A percentile compares a stretch with the other conserved stretches of the same genome.
Conservation (phyloP, 371 early-diverging fungal species). For the Circinella umbellata region DNA sequence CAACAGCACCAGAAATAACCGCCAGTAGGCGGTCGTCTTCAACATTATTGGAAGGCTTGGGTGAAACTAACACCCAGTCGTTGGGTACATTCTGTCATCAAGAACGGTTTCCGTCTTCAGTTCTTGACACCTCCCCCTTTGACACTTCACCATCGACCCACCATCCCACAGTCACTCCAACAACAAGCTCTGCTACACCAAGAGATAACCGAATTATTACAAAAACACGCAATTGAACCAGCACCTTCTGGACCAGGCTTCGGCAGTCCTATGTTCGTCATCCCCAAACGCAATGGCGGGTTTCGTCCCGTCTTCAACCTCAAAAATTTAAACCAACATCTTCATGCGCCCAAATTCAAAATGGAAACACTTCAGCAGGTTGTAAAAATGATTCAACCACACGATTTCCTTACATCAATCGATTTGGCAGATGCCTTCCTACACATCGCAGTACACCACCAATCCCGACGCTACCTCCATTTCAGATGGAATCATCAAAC, state of each 20-base stretch:
- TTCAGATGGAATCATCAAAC: slow-evolving; percentile 24
- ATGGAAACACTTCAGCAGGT: slow-evolving; percentile 29
- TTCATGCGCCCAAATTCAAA: slow-evolving; percentile 24
- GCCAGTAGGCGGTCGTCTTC: slow-evolving; percentile 5
- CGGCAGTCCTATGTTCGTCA: slow-evolving; percentile 24
- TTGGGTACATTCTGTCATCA: background rate
- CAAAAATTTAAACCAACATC: slow-evolving; percentile 21
- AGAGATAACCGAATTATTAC: slow-evolving; percentile 12
- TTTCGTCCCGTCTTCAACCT: slow-evolving; percentile 32
- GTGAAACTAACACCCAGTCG: background rate
- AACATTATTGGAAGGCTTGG: background rate
- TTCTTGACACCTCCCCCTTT: background rate
- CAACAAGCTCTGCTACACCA: background rate
- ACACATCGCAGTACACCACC: slow-evolving; percentile 26
- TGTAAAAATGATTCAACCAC: slow-evolving; percentile 18
- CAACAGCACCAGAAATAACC: background rate
- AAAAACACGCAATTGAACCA: slow-evolving; percentile 13
- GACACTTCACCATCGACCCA: background rate
- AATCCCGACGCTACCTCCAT: slow-evolving; percentile 24
- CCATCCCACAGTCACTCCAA: background rate
- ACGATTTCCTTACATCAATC: slow-evolving; percentile 21
- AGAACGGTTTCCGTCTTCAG: background rate
- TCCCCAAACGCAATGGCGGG: slow-evolving; percentile 27
- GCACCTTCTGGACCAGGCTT: slow-evolving; percentile 16
- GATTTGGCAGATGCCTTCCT: slow-evolving; percentile 28